Conservation (phyloP, 2,329 filamentous ascomycete genomes). For the Diaporthe batatas region DNA sequence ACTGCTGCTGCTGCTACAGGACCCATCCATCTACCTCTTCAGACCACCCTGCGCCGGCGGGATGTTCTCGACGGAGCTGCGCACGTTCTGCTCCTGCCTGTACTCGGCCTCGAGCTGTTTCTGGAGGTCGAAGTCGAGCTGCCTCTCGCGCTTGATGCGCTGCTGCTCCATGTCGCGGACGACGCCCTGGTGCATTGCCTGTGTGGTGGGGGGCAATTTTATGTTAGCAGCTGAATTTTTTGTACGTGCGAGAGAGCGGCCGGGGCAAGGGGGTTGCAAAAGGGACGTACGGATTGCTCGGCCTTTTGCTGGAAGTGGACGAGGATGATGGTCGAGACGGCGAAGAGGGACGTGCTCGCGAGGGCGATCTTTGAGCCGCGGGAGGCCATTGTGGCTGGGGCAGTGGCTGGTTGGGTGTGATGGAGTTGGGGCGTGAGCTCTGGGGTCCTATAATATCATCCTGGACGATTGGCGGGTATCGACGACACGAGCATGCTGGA, state of each 20-base stretch:
- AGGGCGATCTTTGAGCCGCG: conserved; percentile 90
- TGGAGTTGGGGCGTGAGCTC: not conserved
- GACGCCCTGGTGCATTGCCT: conserved; percentile 97
- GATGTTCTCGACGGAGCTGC: conserved; percentile 53
- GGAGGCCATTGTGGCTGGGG: conserved; percentile 75
- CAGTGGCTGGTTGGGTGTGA: not conserved
- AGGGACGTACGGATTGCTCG: conserved; percentile 79
- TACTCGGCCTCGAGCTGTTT: conserved; percentile 88
- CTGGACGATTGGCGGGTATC: not conserved
- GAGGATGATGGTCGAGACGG: conserved; percentile 81
- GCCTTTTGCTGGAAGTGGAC: conserved; percentile 91
- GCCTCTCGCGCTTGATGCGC: conserved; percentile 87
- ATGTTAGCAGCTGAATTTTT: not conserved
- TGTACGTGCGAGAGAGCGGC: not conserved
- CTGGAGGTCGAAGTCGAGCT: conserved; percentile 96
- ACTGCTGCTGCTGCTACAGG: not conserved
- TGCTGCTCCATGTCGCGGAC: conserved; percentile 96
- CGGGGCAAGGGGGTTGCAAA: conserved; percentile 42
- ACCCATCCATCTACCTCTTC: not conserved
- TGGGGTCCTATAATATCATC: conserved; percentile 18
- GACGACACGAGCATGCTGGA: not conserved
- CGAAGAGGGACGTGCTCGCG: conserved; percentile 80
- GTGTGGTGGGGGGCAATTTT: not conserved
- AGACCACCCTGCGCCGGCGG: not conserved
- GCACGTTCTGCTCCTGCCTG: conserved; percentile 86